Base-by-base conservation (phyloP, 768 basidiomycete genomes). In the Auriscalpium vulgare region DNA sequence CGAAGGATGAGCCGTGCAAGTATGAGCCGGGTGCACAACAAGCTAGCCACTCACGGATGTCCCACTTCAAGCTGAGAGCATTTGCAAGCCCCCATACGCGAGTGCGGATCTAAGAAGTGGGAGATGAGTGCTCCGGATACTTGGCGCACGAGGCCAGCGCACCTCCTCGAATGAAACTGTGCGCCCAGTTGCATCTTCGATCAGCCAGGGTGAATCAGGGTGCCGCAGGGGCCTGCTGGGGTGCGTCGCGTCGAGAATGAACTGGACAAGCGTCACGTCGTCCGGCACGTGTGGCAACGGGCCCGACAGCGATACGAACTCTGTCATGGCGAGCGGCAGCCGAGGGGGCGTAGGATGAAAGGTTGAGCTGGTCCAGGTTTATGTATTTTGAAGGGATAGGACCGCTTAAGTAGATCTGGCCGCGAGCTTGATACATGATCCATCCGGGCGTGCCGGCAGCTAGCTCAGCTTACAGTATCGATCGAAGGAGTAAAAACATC, bases 171-270 rank as follows among this genome's bases (percentile, higher is more conserved):
- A 63, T 7, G 67, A 67, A 16, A 71, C 51, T n/a, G 62, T 56
- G 21, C 67, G 64, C 13, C 75, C 75, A 3, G 72, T 74, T 13
- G 61, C 62, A 50, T 76, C 72, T 37, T 78, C 77, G 34, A 78
- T 68, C 44, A 78, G 56, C 72, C 75, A 77, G 0, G 77, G 70
- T 14, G 54, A 55, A 29, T 51, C 50, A 19, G 45, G 40, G 29
- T 35, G 50, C 34, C 56, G 52, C 17, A 45, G n/a, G 14, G 61
- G 63, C 23, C 53, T 51, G 38, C 45, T 45, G 19, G 53, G 54
- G 50, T 66, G 65, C 21, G 62, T 43, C 11, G 53, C 51, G 53
- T 64, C 63, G 17, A 64, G 47, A 9, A 66, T 43, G 53, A 66
- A 66, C 50, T 66, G 65, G 8, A 40, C 13, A 6, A 66, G 56